These are phyloP conservation scores for Tylopilus orsonianus DNA, from an alignment of 1,284 basidiomycete genomes.

Conservation along the genomic window DNA sequence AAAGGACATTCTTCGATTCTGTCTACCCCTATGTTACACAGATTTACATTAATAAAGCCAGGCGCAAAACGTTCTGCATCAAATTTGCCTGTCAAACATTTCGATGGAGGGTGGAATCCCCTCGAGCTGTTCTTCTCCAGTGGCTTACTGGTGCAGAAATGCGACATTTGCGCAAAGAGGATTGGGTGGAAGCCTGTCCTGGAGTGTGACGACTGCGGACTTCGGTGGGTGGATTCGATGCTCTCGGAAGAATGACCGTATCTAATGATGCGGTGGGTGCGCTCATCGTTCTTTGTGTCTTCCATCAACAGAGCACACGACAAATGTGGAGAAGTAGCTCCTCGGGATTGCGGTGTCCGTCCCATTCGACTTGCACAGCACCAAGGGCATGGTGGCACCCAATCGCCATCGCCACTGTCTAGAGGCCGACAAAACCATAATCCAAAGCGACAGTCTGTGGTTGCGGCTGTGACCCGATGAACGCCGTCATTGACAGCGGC, in stretches of 20 bases:
- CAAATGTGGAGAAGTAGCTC: conserved; percentile 81
- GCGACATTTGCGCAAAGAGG: conserved; percentile 78
- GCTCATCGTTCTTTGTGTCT: conserved; percentile 11
- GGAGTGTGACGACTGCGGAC: conserved; percentile 82
- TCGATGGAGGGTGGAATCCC: conserved; percentile 62
- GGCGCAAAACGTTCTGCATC: conserved; percentile 51
- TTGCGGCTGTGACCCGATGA: conserved; percentile 30
- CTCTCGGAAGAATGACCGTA: conserved; percentile 15
- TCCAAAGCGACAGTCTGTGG: conserved; percentile 31
- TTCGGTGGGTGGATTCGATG: conserved; percentile 21
- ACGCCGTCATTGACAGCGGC: conserved; percentile 14
- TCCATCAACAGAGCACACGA: conserved; percentile 61
- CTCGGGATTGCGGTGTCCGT: conserved; percentile 69
- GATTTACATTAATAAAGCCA: conserved; percentile 84
- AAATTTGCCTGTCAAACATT: conserved; percentile 32
- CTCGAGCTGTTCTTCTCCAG: conserved; percentile 76
- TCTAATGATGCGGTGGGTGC: conserved; percentile 17
- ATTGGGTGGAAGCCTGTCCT: conserved; percentile 83
- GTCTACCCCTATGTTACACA: conserved; percentile 63
- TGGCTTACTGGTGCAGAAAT: conserved; percentile 68
- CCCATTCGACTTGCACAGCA: conserved; percentile 37
- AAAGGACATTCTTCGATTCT: conserved; percentile 70
- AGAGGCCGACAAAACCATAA: conserved; percentile 30
- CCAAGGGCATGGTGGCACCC: conserved; percentile 29
- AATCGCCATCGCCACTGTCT: conserved; percentile 27